Base-by-base conservation (phyloP, 169 alveolate species). In the Plasmodium vinckei region DNA sequence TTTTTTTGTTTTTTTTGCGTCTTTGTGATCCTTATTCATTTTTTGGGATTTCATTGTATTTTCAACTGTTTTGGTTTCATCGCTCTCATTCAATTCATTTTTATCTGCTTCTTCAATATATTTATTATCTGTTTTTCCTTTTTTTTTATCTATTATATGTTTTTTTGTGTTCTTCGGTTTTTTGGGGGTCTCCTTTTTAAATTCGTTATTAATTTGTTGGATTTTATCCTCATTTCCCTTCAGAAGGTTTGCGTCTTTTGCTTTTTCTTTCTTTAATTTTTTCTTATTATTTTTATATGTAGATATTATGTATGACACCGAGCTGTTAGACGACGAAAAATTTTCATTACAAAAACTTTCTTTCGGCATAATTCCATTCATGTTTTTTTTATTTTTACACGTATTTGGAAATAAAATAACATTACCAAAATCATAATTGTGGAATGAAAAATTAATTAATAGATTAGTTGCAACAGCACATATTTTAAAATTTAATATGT, bases 361-460 rank as follows among this genome's bases (percentile, higher is more conserved):
- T 68, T 12, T 33, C 7, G 42, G 42, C 42, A 33, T 33, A 23
- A 44, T 19, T 19, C 33, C 56, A 12, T 46, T 59, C n/a, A 19
- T 79, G 27, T 42, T 49, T 39, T 67, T 79, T 21, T n/a, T 27
- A 23, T 27, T 46, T 61, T 79, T 70, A 54, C 68, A 63, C 27
- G 65, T 4, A 54, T 53, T 47, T 23, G 89, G 89, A 60, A 79
- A 79, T 59, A 79, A 79, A 9, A 79, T 64, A 65, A 65, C 72
- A 54, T 79, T 79, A 15, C 89, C 89, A 79, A 79, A 79, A 60
- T 79, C 82, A 79, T 65, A 79, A 54, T 67, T 79, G 63, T 79
- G 44, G 68, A 79, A 79, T n/a, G 89, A 79, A 54, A 79, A 79
- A 67, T 79, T 49, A 65, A 79, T 64, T 67, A 79, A 67, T 53